Evolutionary conservation across 139 green algal species (phyloP), one percentile per base, ranked within the genome.

Genomic region (Chlamydomonas sp.): DNA sequence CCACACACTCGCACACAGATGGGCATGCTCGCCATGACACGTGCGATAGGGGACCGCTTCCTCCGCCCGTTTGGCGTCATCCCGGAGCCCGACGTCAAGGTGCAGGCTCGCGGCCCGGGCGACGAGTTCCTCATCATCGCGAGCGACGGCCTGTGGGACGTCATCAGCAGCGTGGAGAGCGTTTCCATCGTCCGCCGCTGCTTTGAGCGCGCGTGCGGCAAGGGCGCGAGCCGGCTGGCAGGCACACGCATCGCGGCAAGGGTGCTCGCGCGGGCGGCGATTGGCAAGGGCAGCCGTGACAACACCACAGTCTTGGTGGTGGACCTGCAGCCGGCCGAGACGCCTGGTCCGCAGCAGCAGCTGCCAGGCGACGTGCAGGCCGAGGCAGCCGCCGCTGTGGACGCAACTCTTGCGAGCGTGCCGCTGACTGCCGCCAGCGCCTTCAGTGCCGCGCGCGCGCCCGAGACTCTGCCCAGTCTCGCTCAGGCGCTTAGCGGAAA

Each of bases 121-220:
- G 91, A 97, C 73, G 68, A 84, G 26, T 96, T 96, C 70, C 22
- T 97, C 20, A 77, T 97, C 6, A 48, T 96, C 3, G 92, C 83
- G 20, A 90, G 68, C 34, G 92, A 97, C 67, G 92, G 92, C 0
- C 58, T 97, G 22, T 97, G 92, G 91, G 92, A 96, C 65, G 74
- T 77, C 6, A 20, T 97, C 31, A 69, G 49, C 5, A 69, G 29
- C 26, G 36, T 58, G 34, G 60, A 48, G 26, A 68, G 60, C 2
- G 73, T 64, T 0, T 71, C 65, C 2, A 50, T 88, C 30, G 76
- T 79, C 3, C 50, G 79, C 36, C 75, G 73, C 38, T 80, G 73
- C 73, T 68, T 80, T 3, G 34, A 54, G 13, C 73, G 76, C 5
- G 71, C 74, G 1, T 63, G 67, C 33, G 63, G 77, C 49, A 72